Evolutionary conservation across 164 flowering plant genomes (phyloP).

Genomic region (Macadamia integrifolia): DNA sequence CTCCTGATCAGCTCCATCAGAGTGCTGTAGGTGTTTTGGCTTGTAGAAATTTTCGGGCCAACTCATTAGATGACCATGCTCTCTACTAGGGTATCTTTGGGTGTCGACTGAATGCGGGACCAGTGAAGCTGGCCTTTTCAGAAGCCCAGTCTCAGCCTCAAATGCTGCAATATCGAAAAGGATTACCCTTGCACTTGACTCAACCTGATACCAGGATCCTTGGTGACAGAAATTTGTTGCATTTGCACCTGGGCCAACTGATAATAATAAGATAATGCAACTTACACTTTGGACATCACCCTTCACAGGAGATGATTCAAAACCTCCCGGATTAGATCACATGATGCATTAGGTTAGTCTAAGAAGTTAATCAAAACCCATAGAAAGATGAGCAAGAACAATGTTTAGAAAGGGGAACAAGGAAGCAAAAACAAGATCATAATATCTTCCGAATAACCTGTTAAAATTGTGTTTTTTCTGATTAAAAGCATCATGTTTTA

Average conservation of each 20-base stretch:
- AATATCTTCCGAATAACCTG: too few relatives aligned
- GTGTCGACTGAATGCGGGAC: constrained; percentile 44
- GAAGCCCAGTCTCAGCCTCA: constrained; percentile 36
- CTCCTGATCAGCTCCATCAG: constrained; percentile 23
- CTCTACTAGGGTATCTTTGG: constrained; percentile 38
- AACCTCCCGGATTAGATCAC: too few relatives aligned
- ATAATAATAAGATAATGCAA: neutral
- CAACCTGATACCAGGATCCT: constrained; percentile 51
- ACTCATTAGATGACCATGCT: constrained; percentile 71
- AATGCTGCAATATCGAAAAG: constrained; percentile 53
- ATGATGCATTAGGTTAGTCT: too few relatives aligned
- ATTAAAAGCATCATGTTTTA: too few relatives aligned
- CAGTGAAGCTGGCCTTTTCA: constrained; percentile 37
- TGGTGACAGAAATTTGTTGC: constrained; percentile 46
- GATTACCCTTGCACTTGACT: constrained; percentile 79
- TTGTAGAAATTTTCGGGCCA: constrained; percentile 65
- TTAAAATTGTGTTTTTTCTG: too few relatives aligned
- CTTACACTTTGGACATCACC: too few relatives aligned
- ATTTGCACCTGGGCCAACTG: constrained; percentile 27
- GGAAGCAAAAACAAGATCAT: too few relatives aligned
- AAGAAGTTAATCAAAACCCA: too few relatives aligned
- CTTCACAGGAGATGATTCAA: too few relatives aligned
- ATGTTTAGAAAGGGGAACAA: too few relatives aligned
- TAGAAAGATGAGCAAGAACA: too few relatives aligned
- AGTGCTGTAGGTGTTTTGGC: constrained; percentile 11